Conservation (phyloP, 345 rosid species). For the Stellera chamaejasme region DNA sequence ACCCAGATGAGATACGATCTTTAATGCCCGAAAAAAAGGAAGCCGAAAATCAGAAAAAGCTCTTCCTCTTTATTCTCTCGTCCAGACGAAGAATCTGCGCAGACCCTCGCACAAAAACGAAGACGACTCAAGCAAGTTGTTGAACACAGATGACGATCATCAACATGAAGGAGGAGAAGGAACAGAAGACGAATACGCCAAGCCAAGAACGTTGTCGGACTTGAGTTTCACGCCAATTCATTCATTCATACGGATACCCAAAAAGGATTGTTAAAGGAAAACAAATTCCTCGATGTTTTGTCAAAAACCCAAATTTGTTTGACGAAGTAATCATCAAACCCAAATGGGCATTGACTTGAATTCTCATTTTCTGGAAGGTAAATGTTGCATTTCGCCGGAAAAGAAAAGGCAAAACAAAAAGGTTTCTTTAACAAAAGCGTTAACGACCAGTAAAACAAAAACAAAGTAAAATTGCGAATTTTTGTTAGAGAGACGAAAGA, state of each 20-base stretch:
- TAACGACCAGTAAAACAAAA: background rate
- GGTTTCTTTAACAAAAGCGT: slow-evolving; percentile 9
- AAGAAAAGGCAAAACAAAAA: background rate
- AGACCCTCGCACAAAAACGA: slow-evolving; percentile 8
- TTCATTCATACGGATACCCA: slow-evolving; percentile 29
- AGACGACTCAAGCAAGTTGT: slow-evolving; percentile 1
- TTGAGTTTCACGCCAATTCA: slow-evolving; percentile 30
- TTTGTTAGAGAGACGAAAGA: background rate
- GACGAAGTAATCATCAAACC: slow-evolving; percentile 23
- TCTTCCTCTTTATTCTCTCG: slow-evolving; percentile 16
- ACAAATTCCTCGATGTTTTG: background rate
- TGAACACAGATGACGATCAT: slow-evolving; percentile 18
- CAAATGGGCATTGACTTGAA: slow-evolving; percentile 12
- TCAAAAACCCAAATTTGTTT: slow-evolving; percentile 14
- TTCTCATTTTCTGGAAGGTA: slow-evolving; percentile 4
- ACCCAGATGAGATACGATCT: slow-evolving; percentile 57
- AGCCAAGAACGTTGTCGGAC: slow-evolving; percentile 22
- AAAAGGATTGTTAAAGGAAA: slow-evolving; percentile 5
- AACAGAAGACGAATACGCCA: slow-evolving; percentile 22
- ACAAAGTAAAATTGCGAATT: background rate
- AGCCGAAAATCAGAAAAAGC: slow-evolving; percentile 14
- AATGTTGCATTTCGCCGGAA: slow-evolving; percentile 10
- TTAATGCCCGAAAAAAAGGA: slow-evolving; percentile 26
- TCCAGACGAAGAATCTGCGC: slow-evolving; percentile 18
- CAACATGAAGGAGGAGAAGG: slow-evolving; percentile 10